Conservation (phyloP, 2,329 filamentous ascomycete species). For the Penicillium polonicum region DNA sequence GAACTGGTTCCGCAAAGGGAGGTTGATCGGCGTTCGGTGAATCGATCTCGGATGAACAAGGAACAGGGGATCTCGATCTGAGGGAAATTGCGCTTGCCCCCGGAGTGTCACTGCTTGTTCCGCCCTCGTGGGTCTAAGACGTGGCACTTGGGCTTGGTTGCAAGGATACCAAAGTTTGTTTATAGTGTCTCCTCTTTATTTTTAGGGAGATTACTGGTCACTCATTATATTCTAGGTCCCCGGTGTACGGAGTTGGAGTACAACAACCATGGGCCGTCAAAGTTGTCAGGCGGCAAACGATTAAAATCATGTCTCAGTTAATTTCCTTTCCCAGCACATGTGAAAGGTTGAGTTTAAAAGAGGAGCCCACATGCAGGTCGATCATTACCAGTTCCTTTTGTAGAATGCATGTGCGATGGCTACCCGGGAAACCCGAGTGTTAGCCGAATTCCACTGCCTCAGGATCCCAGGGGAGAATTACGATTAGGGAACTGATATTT, state of each 20-base stretch:
- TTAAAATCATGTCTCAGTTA: background rate
- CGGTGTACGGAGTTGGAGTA: too few relatives aligned
- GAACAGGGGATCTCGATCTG: conserved; percentile 5
- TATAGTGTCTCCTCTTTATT: background rate
- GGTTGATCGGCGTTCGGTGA: background rate
- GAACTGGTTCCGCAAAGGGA: conserved; percentile 5
- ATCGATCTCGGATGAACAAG: background rate
- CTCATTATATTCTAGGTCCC: background rate
- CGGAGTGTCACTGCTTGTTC: conserved; percentile 11
- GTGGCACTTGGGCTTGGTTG: conserved; percentile 17
- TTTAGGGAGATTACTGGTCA: background rate
- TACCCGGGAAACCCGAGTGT: background rate
- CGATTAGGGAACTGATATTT: background rate
- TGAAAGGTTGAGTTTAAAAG: background rate
- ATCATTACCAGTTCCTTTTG: conserved; percentile 17
- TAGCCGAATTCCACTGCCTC: background rate
- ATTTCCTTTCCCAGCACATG: background rate
- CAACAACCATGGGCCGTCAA: background rate
- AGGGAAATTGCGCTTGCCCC: conserved; percentile 4
- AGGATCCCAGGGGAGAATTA: too few relatives aligned
- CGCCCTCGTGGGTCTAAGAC: conserved; percentile 21
- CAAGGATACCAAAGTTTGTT: background rate
- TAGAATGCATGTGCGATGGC: background rate
- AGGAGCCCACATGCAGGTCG: background rate
- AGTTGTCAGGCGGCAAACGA: background rate